Evolutionary conservation across 2,329 filamentous ascomycete genomes (phyloP), one percentile per base, ranked within the genome.

Genomic region (Venturia effusa): DNA sequence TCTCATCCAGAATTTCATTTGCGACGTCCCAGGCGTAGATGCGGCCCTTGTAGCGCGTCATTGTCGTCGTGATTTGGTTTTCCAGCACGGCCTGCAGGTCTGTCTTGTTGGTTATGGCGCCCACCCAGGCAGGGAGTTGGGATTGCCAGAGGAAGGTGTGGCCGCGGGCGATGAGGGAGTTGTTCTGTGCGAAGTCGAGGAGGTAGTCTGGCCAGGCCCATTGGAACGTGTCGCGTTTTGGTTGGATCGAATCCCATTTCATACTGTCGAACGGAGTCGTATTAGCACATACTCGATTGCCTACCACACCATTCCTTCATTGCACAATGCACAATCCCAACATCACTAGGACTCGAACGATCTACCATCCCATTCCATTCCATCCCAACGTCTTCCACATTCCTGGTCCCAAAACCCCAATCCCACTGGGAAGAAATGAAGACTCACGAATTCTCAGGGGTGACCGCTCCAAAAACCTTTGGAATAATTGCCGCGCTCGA

Each of bases 81-180:
- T 84, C 73, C 66, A 88, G 81, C 54, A 84, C 84, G 17, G 72
- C 67, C 51, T 80, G 82, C 59, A 90, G 74, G 7, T 76, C 78
- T 17, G 71, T 70, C 65, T 78, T 79, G 70, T 85, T 81, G 7
- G 70, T 77, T 70, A 86, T 82, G 39, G 77, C 74, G 64, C 73
- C 78, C 61, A 90, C 87, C 84, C 84, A 88, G 48, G 73, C 71
- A 2, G 77, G 76, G 5, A 78, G 69, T 68, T 78, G 74, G 24
- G 70, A 73, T 76, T 88, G 81, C 86, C 85, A 89, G 62, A 86
- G 77, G 6, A 87, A 81, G 1, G 84, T 88, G 74, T 89, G 86
- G 7, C 86, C 86, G 66, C 87, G 83, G 67, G 87, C 76, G 4
- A 81, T 73, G 75, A 85, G 82, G 71, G 79, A 78, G 72, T 88